A percentile compares a stretch with the other conserved stretches of the same genome.
These are phyloP conservation scores for Rhynchosporium graminicola DNA, from an alignment of 2,329 filamentous ascomycete genomes.

Conservation along the genomic window DNA sequence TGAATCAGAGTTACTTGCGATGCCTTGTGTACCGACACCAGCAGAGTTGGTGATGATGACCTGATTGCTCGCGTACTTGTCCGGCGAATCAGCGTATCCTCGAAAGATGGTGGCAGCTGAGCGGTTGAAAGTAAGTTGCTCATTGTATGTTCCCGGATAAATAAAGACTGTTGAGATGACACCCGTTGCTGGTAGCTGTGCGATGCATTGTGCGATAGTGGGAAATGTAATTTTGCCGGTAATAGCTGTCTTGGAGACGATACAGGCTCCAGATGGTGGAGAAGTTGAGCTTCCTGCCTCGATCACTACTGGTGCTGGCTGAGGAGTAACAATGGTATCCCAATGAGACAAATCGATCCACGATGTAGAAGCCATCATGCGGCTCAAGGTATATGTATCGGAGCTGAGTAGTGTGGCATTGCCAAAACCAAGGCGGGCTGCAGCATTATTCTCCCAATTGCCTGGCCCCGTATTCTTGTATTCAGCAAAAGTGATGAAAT, in stretches of 20 bases:
- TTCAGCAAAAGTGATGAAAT: constrained; percentile 25
- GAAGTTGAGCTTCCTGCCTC: constrained; percentile 34
- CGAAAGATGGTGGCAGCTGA: constrained; percentile 16
- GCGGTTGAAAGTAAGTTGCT: constrained; percentile 50
- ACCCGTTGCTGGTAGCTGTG: constrained; percentile 42
- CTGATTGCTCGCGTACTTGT: constrained; percentile 13
- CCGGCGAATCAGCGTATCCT: constrained; percentile 12
- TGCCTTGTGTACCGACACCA: constrained; percentile 17
- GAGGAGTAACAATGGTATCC: constrained; percentile 42
- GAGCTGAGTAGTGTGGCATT: constrained; percentile 42
- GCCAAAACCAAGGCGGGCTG: constrained; percentile 41
- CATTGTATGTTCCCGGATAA: constrained; percentile 54
- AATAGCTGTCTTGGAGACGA: constrained; percentile 43
- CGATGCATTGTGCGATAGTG: constrained; percentile 43
- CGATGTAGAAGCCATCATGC: constrained; percentile 45
- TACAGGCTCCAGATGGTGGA: constrained; percentile 42
- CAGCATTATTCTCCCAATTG: constrained; percentile 38
- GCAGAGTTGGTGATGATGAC: constrained; percentile 17
- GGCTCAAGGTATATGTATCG: constrained; percentile 41
- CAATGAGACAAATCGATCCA: constrained; percentile 47
- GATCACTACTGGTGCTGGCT: constrained; percentile 33
- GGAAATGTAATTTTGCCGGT: constrained; percentile 41
- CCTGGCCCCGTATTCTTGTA: constrained; percentile 27
- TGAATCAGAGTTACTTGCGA: constrained; percentile 15
- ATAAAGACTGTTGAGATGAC: constrained; percentile 52